These are phyloP conservation scores for Micractinium conductrix DNA, from an alignment of 139 green algal genomes.

Conservation along the genomic window DNA sequence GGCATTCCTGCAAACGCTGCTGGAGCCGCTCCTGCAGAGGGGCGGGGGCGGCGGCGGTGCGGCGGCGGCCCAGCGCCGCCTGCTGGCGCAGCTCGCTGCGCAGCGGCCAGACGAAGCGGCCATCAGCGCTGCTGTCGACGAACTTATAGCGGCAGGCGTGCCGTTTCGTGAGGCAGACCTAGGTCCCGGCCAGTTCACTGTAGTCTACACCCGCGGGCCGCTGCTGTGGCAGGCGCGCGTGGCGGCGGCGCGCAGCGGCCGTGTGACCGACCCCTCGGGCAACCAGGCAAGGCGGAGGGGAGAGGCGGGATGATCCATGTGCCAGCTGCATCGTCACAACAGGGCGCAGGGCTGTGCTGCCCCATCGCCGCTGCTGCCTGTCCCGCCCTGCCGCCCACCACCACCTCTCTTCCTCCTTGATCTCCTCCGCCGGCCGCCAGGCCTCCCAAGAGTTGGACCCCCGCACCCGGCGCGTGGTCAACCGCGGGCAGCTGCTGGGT, in stretches of 20 bases:
- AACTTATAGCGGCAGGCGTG: slow-evolving; percentile 6
- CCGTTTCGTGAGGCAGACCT: slow-evolving; percentile 8
- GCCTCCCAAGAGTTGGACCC: slow-evolving; percentile 22
- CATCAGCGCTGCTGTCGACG: neutral
- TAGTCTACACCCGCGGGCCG: slow-evolving; percentile 7
- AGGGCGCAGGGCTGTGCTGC: too few relatives aligned
- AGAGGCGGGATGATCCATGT: too few relatives aligned
- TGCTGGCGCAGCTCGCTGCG: slow-evolving; percentile 11
- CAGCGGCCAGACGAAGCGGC: neutral
- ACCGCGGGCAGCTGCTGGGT: slow-evolving; percentile 8
- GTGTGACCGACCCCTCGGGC: neutral
- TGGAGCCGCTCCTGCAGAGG: neutral
- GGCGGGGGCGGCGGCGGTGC: neutral
- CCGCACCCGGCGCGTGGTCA: neutral
- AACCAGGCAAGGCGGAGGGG: neutral
- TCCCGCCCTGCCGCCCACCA: too few relatives aligned
- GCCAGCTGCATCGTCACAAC: too few relatives aligned
- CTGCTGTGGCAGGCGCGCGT: slow-evolving; percentile 12
- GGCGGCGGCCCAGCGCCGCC: neutral
- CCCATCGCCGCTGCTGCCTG: too few relatives aligned
- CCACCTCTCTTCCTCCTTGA: neutral
- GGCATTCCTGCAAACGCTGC: too few relatives aligned
- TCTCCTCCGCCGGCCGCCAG: neutral
- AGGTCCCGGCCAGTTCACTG: neutral
- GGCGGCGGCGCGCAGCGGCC: neutral